Evolutionary conservation across 2,329 filamentous ascomycete genomes (phyloP).

Genomic region (Botrytis hyacinthi): DNA sequence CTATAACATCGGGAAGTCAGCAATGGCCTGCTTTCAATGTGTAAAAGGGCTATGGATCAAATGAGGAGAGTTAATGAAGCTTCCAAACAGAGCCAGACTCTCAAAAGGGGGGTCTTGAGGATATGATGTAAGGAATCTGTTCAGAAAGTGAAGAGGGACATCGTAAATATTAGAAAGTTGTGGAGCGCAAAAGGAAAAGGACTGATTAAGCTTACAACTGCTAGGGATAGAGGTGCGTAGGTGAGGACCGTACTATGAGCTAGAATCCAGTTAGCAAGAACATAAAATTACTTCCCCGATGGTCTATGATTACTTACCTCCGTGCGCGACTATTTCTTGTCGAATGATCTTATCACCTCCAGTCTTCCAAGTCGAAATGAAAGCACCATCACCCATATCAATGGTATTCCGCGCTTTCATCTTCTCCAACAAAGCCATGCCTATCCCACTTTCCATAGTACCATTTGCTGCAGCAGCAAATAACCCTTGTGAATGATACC

Average conservation of each 20-base stretch:
- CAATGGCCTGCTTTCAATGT: background rate
- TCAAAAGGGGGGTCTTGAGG: background rate
- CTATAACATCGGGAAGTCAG: conserved; percentile 1
- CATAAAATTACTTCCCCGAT: conserved; percentile 22
- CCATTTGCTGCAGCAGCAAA: conserved; percentile 60
- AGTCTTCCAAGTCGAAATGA: conserved; percentile 38
- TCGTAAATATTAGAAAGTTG: no score
- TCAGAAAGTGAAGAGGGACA: background rate
- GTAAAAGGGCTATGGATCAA: background rate
- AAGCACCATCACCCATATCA: conserved; percentile 38
- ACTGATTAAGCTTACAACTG: conserved; percentile 43
- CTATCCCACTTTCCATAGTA: conserved; percentile 41
- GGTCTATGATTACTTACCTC: conserved; percentile 32
- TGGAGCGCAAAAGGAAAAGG: background rate
- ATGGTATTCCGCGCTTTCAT: conserved; percentile 37
- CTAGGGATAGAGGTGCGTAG: conserved; percentile 61
- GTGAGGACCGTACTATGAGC: conserved; percentile 70
- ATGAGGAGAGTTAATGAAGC: background rate
- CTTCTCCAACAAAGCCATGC: conserved; percentile 30
- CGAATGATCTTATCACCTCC: conserved; percentile 36
- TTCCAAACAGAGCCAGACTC: background rate
- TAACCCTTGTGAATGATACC: conserved; percentile 62
- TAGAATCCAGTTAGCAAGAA: conserved; percentile 36
- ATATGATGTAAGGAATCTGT: background rate
- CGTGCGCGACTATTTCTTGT: conserved; percentile 38